phyloP scores from a whole-genome alignment of 768 basidiomycete species.

The Mycena chlorophos region DNA sequence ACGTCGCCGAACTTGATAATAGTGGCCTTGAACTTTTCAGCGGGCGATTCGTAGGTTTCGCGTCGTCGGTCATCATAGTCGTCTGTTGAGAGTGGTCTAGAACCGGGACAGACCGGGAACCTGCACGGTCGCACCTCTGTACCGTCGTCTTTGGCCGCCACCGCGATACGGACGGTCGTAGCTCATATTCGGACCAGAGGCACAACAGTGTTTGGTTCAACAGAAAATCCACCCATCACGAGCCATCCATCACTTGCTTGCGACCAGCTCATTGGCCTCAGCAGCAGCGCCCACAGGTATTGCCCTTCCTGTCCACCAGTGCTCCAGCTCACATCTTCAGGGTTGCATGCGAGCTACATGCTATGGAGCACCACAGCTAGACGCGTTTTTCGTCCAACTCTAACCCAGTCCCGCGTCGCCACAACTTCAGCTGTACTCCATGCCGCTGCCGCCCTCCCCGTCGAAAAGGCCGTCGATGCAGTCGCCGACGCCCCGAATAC shows the following conservation, averaged over 20 bases:
- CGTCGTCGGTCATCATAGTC: constrained; percentile 70
- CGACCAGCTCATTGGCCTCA: not conserved
- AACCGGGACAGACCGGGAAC: constrained; percentile 22
- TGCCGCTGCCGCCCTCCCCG: constrained; percentile 1
- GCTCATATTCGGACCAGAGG: constrained; percentile 44
- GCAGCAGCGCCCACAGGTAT: not conserved
- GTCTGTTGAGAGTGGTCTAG: constrained; percentile 41
- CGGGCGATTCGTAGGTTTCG: constrained; percentile 66
- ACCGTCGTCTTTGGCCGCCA: constrained; percentile 47
- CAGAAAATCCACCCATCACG: not conserved
- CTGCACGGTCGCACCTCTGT: constrained; percentile 52
- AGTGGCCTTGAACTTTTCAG: constrained; percentile 64
- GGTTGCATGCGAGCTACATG: constrained; percentile 71
- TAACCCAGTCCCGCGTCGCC: constrained; percentile 10
- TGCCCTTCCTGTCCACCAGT: constrained; percentile 1
- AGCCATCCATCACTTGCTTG: not conserved
- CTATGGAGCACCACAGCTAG: constrained; percentile 63
- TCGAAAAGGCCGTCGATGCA: constrained; percentile 12
- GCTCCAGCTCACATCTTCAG: not conserved
- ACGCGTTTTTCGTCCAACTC: constrained; percentile 32
- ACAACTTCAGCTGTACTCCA: constrained; percentile 11
- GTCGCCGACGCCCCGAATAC: constrained; percentile 1
- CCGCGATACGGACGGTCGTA: constrained; percentile 54
- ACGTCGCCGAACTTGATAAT: constrained; percentile 82
- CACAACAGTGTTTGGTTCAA: constrained; percentile 7